Evolutionary conservation across 1,284 basidiomycete genomes (phyloP).

Genomic region (Schizophyllum amplum): DNA sequence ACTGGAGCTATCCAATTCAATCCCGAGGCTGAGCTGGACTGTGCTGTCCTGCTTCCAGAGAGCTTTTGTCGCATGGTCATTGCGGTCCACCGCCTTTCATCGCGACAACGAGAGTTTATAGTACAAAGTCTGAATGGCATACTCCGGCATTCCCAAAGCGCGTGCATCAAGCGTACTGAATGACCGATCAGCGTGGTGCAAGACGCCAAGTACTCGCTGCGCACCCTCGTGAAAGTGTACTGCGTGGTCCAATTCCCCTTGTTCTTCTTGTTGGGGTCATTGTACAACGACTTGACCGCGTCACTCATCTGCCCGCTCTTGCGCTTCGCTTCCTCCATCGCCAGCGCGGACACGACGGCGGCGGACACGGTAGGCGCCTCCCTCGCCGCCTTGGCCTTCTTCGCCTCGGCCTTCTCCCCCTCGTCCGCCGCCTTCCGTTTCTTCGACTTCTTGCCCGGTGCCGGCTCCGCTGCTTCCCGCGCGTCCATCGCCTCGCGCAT

Average conservation of each 20-base stretch:
- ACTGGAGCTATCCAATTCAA: too few species aligned
- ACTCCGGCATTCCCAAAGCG: too few species aligned
- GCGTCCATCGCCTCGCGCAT: slow-evolving; percentile 48
- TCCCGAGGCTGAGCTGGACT: too few species aligned
- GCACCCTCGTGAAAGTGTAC: neutral
- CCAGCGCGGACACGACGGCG: slow-evolving; percentile 55
- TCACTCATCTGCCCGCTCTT: slow-evolving; percentile 63
- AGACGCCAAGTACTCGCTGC: neutral
- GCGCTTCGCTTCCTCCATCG: slow-evolving; percentile 65
- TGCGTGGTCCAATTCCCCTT: neutral
- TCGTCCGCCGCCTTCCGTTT: slow-evolving; percentile 49
- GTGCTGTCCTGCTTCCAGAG: too few species aligned
- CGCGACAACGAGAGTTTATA: too few species aligned
- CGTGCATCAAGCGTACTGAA: neutral
- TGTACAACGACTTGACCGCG: slow-evolving; percentile 66
- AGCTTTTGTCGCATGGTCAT: too few species aligned
- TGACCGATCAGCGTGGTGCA: slow-evolving; percentile 6
- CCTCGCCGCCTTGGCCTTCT: slow-evolving; percentile 27
- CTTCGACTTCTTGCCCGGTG: slow-evolving; percentile 46
- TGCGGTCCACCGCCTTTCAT: too few species aligned
- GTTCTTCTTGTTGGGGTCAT: slow-evolving; percentile 21
- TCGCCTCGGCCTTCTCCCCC: slow-evolving; percentile 28
- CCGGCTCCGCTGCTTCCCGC: slow-evolving; percentile 44
- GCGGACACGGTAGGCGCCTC: slow-evolving; percentile 48
- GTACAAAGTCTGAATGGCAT: too few species aligned